Base-by-base conservation (phyloP, 192 early-diverging fungal species). In the Coemansia sp. region DNA sequence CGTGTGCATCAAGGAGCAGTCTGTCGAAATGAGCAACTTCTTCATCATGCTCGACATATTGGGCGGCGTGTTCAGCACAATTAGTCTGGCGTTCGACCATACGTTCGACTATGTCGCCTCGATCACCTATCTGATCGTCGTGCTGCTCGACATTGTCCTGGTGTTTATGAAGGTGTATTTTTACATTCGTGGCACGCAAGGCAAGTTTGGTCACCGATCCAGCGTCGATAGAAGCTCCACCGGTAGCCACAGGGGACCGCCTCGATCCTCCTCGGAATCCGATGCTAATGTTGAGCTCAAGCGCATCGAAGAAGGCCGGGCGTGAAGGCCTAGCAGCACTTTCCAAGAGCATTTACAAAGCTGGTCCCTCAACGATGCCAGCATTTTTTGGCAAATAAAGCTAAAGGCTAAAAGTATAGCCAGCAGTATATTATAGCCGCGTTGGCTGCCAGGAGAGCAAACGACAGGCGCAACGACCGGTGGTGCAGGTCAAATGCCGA, bases 101-200 rank as follows among this genome's bases (percentile, higher is more conserved):
- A 55, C 62, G 8, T 76, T 76, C 22, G 67, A 76, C 59, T 76
- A 76, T 44, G 59, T 76, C 11, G 73, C 73, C 8, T 76, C 73
- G 1, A 76, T 76, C 17, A 76, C 67, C 0, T 76, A 76, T 34
- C 53, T 76, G 17, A 58, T 76, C 19, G 73, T 76, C 5, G 60
- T 76, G 3, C 45, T 76, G 26, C 59, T 76, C 10, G 74, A 70
- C 17, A 36, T 77, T 28, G 56, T 77, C 14, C 40, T 77, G 17
- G 67, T 19, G 1, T 12, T 65, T 3, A 66, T 77, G 68, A 77
- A 77, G 55, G n/a, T 67, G 12, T 77, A 55, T 57, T 75, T 59
- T 26, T 58, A 58, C 19, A 8, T 50, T 8, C 55, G 40, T 0
- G 65, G 72, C 15, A 75, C 65, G 5, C 65, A 68, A 25, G 61